phyloP scores from a whole-genome alignment of 179 eudicot genomes.

The Dionaea muscipula region DNA sequence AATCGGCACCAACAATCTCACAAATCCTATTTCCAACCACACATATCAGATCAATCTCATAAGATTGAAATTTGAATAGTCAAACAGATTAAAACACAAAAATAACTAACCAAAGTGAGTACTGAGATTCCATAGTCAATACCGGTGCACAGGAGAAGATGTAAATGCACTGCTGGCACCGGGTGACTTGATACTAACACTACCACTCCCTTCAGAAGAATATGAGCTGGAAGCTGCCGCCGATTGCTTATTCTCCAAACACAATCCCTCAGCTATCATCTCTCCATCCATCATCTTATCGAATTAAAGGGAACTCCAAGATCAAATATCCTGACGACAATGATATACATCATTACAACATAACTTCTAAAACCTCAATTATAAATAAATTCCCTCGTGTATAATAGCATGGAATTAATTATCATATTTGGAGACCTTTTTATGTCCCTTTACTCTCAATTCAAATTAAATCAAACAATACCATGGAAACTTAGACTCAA shows the following conservation, averaged over 20 bases:
- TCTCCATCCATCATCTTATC: slow-evolving; percentile 48
- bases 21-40: too few relatives aligned
- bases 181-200: slow-evolving; percentile 52
- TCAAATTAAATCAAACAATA: too few relatives aligned
- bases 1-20: neutral
- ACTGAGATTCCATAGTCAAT: slow-evolving; percentile 6
- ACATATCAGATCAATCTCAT: neutral
- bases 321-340: slow-evolving; percentile 18
- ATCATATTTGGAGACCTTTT: neutral
- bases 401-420: neutral
- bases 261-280: slow-evolving; percentile 38
- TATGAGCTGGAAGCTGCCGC: slow-evolving; percentile 62
- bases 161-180: slow-evolving; percentile 48
- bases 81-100: neutral
- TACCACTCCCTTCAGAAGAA: slow-evolving; percentile 54
- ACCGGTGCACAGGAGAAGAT: slow-evolving; percentile 65
- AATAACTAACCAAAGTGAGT: neutral
- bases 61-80: neutral
- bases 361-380: too few relatives aligned
- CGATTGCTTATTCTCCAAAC: slow-evolving; percentile 70
- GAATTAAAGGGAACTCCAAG: slow-evolving; percentile 13
- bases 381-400: neutral
- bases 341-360: neutral
- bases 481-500: too few relatives aligned
- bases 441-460: too few relatives aligned